These are phyloP conservation scores for Amylocarpus encephaloides DNA, from an alignment of 2,329 filamentous ascomycete species.

Conservation along the genomic window DNA sequence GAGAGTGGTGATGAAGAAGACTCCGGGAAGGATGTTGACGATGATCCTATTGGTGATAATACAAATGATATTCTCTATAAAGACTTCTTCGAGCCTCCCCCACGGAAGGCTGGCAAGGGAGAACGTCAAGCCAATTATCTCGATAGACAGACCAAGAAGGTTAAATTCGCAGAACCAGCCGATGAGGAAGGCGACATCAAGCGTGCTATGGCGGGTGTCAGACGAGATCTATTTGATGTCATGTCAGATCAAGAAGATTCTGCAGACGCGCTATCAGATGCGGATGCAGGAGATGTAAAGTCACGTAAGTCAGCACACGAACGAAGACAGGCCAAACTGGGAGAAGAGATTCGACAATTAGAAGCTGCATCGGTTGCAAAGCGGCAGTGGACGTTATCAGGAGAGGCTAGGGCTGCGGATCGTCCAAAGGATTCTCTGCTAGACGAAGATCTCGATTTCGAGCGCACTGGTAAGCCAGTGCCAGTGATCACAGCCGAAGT, in stretches of 20 bases:
- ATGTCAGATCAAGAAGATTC: slow-evolving; percentile 58
- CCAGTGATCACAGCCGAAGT: slow-evolving; percentile 89
- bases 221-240: slow-evolving; percentile 86
- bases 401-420: slow-evolving; percentile 77
- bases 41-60: slow-evolving; percentile 52
- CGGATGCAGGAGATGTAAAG: slow-evolving; percentile 62
- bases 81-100: slow-evolving; percentile 87
- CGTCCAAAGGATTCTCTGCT: slow-evolving; percentile 87
- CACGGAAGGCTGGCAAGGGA: slow-evolving; percentile 59
- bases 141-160: slow-evolving; percentile 35
- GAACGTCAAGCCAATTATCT: slow-evolving; percentile 36
- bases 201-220: slow-evolving; percentile 78
- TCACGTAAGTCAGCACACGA: slow-evolving; percentile 81
- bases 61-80: slow-evolving; percentile 87
- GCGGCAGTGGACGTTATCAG: slow-evolving; percentile 82
- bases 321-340: slow-evolving; percentile 75
- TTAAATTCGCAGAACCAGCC: slow-evolving; percentile 33
- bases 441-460: slow-evolving; percentile 92
- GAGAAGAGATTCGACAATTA: slow-evolving; percentile 83
- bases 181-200: slow-evolving; percentile 64
- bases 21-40: slow-evolving; percentile 46
- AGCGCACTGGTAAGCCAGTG: slow-evolving; percentile 89
- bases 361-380: slow-evolving; percentile 86
- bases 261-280: slow-evolving; percentile 57
- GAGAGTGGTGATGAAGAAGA: slow-evolving; percentile 57